phyloP scores from a whole-genome alignment of 257 asterid genomes.

The Paulownia fortunei region DNA sequence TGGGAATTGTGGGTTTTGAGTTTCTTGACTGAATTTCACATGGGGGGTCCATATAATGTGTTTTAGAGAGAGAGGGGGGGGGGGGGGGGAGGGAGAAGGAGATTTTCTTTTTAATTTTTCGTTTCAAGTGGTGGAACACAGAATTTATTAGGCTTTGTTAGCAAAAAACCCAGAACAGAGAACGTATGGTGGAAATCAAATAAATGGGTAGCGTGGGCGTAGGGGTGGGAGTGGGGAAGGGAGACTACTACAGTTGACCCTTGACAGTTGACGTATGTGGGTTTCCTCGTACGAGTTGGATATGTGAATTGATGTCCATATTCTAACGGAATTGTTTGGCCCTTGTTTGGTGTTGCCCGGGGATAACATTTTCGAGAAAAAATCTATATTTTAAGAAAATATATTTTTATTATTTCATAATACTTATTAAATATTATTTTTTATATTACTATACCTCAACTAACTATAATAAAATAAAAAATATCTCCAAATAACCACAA shows the following conservation, averaged over 20 bases:
- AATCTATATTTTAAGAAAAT: too few relatives aligned
- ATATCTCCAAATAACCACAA: too few relatives aligned
- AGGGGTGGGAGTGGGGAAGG: background rate
- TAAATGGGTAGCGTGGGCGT: slow-evolving; percentile 16
- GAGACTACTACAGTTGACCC: background rate
- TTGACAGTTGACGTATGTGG: background rate
- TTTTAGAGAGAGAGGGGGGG: background rate
- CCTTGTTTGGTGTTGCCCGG: too few relatives aligned
- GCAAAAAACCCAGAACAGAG: background rate
- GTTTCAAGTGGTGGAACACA: background rate
- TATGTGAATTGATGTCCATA: too few relatives aligned
- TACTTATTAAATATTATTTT: too few relatives aligned
- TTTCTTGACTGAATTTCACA: background rate
- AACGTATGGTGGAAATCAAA: slow-evolving; percentile 5
- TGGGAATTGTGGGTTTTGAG: background rate
- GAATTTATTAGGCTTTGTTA: background rate
- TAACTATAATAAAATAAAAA: too few relatives aligned
- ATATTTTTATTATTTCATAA: too few relatives aligned
- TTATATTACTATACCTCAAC: too few relatives aligned
- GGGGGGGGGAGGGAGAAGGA: background rate
- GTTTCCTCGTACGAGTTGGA: background rate
- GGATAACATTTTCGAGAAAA: too few relatives aligned
- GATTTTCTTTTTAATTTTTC: background rate
- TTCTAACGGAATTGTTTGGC: too few relatives aligned
- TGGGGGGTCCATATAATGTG: slow-evolving; percentile 7